phyloP scores from a whole-genome alignment of 345 rosid species.

The Kernera saxatilis region DNA sequence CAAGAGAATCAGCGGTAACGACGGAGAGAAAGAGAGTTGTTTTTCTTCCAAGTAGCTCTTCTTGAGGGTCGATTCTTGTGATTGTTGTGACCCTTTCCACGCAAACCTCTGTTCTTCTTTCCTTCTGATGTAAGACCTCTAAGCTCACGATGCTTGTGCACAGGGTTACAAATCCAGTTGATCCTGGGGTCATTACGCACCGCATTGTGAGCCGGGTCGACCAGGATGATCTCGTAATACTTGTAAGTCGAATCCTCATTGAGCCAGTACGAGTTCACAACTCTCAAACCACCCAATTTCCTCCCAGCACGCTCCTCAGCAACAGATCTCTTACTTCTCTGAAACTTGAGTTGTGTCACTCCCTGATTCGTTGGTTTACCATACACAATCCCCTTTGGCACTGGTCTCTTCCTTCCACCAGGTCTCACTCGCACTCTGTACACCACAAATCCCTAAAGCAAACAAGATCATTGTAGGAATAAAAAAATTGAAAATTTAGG shows the following conservation, averaged over 20 bases:
- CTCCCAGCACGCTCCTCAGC: slow-evolving; percentile 97
- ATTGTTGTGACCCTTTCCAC: slow-evolving; percentile 82
- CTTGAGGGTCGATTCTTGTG: slow-evolving; percentile 94
- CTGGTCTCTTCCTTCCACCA: slow-evolving; percentile 99
- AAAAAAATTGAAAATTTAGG: too few species aligned
- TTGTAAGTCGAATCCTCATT: slow-evolving; percentile 98
- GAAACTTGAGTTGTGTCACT: slow-evolving; percentile 81
- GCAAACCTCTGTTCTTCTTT: slow-evolving; percentile 89
- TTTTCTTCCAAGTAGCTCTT: slow-evolving; percentile 96
- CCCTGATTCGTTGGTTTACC: slow-evolving; percentile 72
- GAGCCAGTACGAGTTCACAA: slow-evolving; percentile 93
- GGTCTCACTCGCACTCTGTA: slow-evolving; percentile 85
- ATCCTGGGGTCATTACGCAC: slow-evolving; percentile 83
- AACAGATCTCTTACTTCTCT: slow-evolving; percentile 81
- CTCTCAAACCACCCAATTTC: slow-evolving; percentile 65
- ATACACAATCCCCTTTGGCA: slow-evolving; percentile 83
- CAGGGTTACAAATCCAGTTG: slow-evolving; percentile 94
- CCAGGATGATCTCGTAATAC: slow-evolving; percentile 84
- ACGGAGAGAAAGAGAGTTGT: slow-evolving; percentile 79
- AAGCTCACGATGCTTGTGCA: slow-evolving; percentile 96
- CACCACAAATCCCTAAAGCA: slow-evolving; percentile 87
- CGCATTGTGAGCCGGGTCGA: slow-evolving; percentile 82
- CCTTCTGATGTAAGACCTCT: slow-evolving; percentile 96
- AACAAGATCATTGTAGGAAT: too few species aligned
- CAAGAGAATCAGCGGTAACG: slow-evolving; percentile 83